These are phyloP conservation scores for Phoenix dactylifera DNA, from an alignment of 176 grass and related monocot species.

Conservation along the genomic window DNA sequence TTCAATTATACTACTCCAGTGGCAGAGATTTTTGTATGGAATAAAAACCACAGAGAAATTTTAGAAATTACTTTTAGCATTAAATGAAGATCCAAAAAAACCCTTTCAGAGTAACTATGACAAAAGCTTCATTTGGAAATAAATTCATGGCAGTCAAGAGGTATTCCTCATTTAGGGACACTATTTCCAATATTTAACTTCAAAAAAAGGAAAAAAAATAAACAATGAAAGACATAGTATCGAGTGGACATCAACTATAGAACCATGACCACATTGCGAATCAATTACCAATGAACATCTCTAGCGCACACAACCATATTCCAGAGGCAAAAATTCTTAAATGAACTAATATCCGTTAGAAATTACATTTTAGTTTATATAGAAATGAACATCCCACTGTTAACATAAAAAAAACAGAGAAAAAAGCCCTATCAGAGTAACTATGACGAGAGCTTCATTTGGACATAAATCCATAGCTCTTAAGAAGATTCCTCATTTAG, in stretches of 20 bases:
- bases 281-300: too few species aligned
- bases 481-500: slow-evolving; percentile 29
- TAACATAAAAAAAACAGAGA: slow-evolving; percentile 3
- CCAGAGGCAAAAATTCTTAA: too few species aligned
- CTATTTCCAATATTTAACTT: background rate
- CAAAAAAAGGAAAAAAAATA: background rate
- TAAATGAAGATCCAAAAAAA: background rate
- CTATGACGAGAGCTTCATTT: slow-evolving; percentile 41
- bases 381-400: background rate
- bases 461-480: slow-evolving; percentile 35
- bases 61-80: too few species aligned
- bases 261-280: too few species aligned
- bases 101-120: slow-evolving; percentile 76
- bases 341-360: too few species aligned
- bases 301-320: too few species aligned
- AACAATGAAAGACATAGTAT: background rate
- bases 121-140: slow-evolving; percentile 58
- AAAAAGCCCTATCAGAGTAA: slow-evolving; percentile 48
- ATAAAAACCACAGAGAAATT: too few species aligned
- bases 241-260: too few species aligned
- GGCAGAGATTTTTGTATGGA: too few species aligned
- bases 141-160: slow-evolving; percentile 41
- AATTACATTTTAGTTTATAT: too few species aligned
- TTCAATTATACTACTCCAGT: too few species aligned
- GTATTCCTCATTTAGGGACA: slow-evolving; percentile 37